phyloP scores from a whole-genome alignment of 2,329 filamentous ascomycete genomes.

The Leptographium flavum region DNA sequence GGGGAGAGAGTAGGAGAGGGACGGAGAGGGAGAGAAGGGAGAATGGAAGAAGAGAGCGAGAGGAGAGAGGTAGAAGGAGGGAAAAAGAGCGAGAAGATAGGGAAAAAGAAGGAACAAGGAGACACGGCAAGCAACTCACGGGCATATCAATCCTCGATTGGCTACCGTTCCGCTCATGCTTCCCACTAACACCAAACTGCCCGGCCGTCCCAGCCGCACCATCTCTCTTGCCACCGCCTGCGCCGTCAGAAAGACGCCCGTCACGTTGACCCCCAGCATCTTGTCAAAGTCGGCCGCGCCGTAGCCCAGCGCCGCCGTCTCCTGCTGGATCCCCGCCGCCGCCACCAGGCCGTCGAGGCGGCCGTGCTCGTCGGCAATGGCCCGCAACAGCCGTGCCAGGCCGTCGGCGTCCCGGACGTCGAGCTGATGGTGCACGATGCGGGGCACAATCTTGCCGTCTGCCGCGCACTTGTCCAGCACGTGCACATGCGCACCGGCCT shows the following conservation, averaged over 20 bases:
- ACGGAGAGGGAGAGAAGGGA: not conserved
- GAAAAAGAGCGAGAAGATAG: not conserved
- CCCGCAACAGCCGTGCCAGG: slow-evolving; percentile 52
- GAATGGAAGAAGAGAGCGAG: not conserved
- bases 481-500: slow-evolving; percentile 60
- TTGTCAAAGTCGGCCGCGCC: not conserved
- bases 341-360: slow-evolving; percentile 22
- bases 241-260: slow-evolving; percentile 19
- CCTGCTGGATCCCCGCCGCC: not conserved
- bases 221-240: slow-evolving; percentile 60
- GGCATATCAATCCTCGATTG: slow-evolving; percentile 43
- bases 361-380: slow-evolving; percentile 55
- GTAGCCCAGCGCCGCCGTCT: not conserved
- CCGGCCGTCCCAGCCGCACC: slow-evolving; percentile 38
- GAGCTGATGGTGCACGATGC: slow-evolving; percentile 69
- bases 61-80: not conserved
- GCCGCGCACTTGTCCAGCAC: slow-evolving; percentile 53
- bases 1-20: slow-evolving; percentile 15
- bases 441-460: too few species aligned
- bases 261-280: slow-evolving; percentile 1
- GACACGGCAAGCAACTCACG: slow-evolving; percentile 28
- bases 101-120: not conserved
- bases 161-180: slow-evolving; percentile 56
- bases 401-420: slow-evolving; percentile 61
- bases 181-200: slow-evolving; percentile 53